Evolutionary conservation across 1,284 basidiomycete genomes (phyloP).

Genomic region (Pseudozyma pruni): DNA sequence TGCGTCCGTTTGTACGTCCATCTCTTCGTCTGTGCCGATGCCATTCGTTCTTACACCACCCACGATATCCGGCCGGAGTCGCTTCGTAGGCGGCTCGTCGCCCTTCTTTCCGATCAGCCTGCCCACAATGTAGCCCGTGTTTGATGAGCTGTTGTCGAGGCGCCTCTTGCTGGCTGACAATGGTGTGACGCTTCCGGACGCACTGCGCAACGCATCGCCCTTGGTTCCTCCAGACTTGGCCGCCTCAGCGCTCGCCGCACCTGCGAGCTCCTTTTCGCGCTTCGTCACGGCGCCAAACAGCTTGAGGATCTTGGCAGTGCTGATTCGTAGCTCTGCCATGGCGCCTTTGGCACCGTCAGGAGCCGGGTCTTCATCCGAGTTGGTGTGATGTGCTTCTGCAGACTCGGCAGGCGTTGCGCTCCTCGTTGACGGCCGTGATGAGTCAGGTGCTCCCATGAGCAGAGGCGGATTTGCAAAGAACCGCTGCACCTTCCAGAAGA

Average conservation of each 20-base stretch:
- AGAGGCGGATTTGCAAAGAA: conserved; percentile 59
- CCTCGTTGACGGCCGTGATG: conserved; percentile 27
- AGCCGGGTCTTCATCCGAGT: conserved; percentile 43
- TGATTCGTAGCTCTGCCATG: conserved; percentile 46
- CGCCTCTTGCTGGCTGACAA: conserved; percentile 22
- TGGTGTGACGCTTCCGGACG: conserved; percentile 8
- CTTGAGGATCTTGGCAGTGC: conserved; percentile 48
- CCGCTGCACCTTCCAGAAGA: conserved; percentile 62
- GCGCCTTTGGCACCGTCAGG: conserved; percentile 51
- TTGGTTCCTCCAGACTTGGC: conserved; percentile 13
- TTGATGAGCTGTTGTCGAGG: not conserved
- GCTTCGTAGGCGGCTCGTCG: conserved; percentile 19
- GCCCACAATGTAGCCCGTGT: conserved; percentile 36
- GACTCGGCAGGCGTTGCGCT: conserved; percentile 26
- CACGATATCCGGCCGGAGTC: conserved; percentile 29
- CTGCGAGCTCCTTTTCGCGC: conserved; percentile 51
- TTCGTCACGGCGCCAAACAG: conserved; percentile 52
- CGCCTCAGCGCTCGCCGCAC: conserved; percentile 37
- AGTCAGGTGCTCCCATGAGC: conserved; percentile 42
- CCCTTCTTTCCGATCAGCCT: conserved; percentile 12
- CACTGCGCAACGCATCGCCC: conserved; percentile 1
- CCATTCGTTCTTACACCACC: conserved; percentile 16
- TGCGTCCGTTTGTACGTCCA: conserved; percentile 7
- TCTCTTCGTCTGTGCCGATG: conserved; percentile 4
- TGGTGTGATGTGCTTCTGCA: conserved; percentile 5